These are phyloP conservation scores for Termitomyces sp. DNA, from an alignment of 768 basidiomycete genomes.

Conservation along the genomic window DNA sequence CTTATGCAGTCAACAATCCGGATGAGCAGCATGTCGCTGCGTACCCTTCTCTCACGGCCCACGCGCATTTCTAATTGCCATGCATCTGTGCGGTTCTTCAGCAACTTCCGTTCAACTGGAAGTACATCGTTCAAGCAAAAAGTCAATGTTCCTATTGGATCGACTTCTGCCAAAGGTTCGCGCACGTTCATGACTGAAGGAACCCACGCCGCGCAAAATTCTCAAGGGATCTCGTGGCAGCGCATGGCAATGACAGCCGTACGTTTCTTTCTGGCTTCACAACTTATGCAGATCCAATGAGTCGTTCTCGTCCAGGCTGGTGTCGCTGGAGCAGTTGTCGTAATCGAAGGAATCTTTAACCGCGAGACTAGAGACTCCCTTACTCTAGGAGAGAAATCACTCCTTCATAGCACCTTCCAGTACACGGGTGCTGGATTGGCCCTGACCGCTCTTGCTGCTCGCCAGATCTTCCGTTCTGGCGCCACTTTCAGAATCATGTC, in stretches of 20 bases:
- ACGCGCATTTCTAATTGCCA: slow-evolving; percentile 1
- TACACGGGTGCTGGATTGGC: slow-evolving; percentile 81
- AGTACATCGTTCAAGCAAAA: slow-evolving; percentile 26
- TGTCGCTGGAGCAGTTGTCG: slow-evolving; percentile 67
- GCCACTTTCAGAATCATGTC: slow-evolving; percentile 73
- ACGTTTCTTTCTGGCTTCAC: slow-evolving; percentile 16
- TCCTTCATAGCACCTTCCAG: slow-evolving; percentile 75
- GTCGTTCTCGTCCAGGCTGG: slow-evolving; percentile 44
- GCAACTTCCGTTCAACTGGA: slow-evolving; percentile 28
- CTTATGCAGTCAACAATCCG: slow-evolving; percentile 12
- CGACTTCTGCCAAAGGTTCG: slow-evolving; percentile 27
- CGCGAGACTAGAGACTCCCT: slow-evolving; percentile 74
- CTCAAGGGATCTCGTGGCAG: slow-evolving; percentile 33
- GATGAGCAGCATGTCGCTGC: slow-evolving; percentile 7
- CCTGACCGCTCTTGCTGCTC: slow-evolving; percentile 76
- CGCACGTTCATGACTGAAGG: slow-evolving; percentile 51
- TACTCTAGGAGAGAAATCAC: slow-evolving; percentile 56
- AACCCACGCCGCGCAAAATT: slow-evolving; percentile 25
- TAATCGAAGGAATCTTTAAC: slow-evolving; percentile 66
- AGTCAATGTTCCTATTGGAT: slow-evolving; percentile 18
- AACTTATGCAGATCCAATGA: background rate
- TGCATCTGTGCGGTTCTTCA: slow-evolving; percentile 17
- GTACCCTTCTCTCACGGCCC: slow-evolving; percentile 12
- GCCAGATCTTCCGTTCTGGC: slow-evolving; percentile 70
- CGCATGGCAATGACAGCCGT: slow-evolving; percentile 50